Evolutionary conservation across 805 yeast genomes (phyloP), one percentile per base, ranked within the genome.

Genomic region (Saturnispora besseyi): DNA sequence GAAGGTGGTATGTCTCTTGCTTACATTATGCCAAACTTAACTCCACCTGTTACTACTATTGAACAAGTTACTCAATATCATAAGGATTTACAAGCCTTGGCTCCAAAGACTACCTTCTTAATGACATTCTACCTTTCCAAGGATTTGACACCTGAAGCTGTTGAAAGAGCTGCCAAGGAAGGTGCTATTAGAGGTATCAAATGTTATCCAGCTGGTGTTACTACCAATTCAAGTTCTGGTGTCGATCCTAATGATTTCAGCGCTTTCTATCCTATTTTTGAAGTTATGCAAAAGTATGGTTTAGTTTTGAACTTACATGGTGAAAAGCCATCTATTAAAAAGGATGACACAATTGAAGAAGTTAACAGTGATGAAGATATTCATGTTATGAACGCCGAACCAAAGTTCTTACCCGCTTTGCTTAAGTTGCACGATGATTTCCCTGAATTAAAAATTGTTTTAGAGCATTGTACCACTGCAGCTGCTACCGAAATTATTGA

Each of bases 151-250:
- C 97, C 98, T 0, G 95, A 87, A 56, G 71, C 88, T 38, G 82
- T 93, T 50, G 80, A 78, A 49, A 77, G 79, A 54, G 98, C 97
- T 33, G 95, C 90, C 7, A 62, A 72, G 49, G 60, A 68, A 15
- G 82, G 82, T 1, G 81, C 79, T 36, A 81, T 91, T 49, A 74
- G 81, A 30, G 99, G 99, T 50, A 87, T 93, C 57, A 93, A 93
- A 66, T 89, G 96, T 64, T 93, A 93, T 65, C 99, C 99, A 40
- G 97, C 98, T 2, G 99, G 99, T 42, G 99, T 93, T 31, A 93
- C 99, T n/a, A 93, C 99, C 37, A 93, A 93, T 70, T 88, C 96
- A 9, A 67, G 77, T 45, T 86, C 83, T 3, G 99, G 99, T 46
- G 96, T 93, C 24, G 93, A 86, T 64, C 95, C 95, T 24, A 87